These are phyloP conservation scores for Malassezia brasiliensis DNA, from an alignment of 1,284 basidiomycete genomes.

Conservation along the genomic window DNA sequence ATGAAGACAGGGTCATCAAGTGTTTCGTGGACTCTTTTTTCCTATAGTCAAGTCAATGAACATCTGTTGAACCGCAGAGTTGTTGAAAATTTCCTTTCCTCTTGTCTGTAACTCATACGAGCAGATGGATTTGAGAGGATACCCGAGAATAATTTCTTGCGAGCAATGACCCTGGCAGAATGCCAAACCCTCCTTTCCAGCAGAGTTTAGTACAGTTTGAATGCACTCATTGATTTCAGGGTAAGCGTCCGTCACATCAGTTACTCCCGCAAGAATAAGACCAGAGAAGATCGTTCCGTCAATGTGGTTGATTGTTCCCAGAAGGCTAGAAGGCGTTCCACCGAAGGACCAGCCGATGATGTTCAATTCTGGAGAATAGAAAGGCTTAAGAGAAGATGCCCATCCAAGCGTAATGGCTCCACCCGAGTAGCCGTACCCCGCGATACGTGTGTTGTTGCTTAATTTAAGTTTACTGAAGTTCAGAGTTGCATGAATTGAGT, in stretches of 20 bases:
- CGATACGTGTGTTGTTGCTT: conserved; percentile 19
- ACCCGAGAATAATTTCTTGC: neutral
- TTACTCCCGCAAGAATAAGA: conserved; percentile 26
- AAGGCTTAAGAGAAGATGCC: conserved; percentile 24
- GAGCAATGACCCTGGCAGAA: neutral
- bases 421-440: conserved; percentile 37
- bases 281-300: conserved; percentile 20
- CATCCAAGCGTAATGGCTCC: conserved; percentile 34
- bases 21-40: neutral
- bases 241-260: conserved; percentile 21
- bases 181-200: neutral
- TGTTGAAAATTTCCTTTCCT: neutral
- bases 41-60: neutral
- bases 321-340: neutral
- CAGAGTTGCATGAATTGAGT: conserved; percentile 28
- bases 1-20: neutral
- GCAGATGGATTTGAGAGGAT: neutral
- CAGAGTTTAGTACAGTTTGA: neutral
- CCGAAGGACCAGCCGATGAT: neutral
- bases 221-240: neutral
- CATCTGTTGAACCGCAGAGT: neutral
- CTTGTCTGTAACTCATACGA: neutral
- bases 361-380: conserved; percentile 26
- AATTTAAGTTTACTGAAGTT: conserved; percentile 23
- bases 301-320: neutral